These are phyloP conservation scores for Canavalia ensiformis DNA, from an alignment of 306 rosid species.

Conservation along the genomic window DNA sequence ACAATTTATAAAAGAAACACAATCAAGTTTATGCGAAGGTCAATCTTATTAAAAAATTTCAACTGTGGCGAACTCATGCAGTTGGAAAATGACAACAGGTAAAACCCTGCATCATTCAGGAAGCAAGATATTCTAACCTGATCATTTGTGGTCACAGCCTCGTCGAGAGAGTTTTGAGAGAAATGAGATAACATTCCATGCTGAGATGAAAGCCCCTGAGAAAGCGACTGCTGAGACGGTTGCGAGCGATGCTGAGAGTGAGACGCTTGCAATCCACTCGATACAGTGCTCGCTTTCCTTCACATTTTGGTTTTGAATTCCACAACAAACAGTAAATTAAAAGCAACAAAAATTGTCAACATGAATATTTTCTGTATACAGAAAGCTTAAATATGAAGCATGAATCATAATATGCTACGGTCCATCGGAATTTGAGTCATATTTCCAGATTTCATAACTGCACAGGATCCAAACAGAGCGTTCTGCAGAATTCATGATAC, in stretches of 20 bases:
- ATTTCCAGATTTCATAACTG: conserved; percentile 42
- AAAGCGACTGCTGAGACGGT: conserved; percentile 85
- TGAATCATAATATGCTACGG: background rate
- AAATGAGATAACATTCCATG: conserved; percentile 79
- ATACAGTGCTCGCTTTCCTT: conserved; percentile 63
- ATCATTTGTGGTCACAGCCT: conserved; percentile 67
- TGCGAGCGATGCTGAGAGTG: conserved; percentile 94
- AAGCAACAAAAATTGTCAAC: conserved; percentile 12
- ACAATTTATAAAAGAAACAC: conserved; percentile 16
- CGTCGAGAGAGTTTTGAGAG: conserved; percentile 85
- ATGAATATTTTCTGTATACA: conserved; percentile 12
- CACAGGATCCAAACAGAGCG: conserved; percentile 41
- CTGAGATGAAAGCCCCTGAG: conserved; percentile 90
- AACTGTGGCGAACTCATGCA: background rate
- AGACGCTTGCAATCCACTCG: conserved; percentile 75
- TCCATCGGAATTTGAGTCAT: background rate
- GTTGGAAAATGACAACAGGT: background rate
- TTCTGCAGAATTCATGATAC: background rate
- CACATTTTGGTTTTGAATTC: background rate
- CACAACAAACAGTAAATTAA: conserved; percentile 24
- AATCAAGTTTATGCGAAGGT: background rate
- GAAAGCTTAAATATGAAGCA: background rate
- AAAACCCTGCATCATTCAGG: conserved; percentile 12
- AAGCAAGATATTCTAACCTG: conserved; percentile 64
- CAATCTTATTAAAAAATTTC: background rate